Conservation (phyloP, 352 stramenopile genomes). For the Globisporangium uncinulatum region DNA sequence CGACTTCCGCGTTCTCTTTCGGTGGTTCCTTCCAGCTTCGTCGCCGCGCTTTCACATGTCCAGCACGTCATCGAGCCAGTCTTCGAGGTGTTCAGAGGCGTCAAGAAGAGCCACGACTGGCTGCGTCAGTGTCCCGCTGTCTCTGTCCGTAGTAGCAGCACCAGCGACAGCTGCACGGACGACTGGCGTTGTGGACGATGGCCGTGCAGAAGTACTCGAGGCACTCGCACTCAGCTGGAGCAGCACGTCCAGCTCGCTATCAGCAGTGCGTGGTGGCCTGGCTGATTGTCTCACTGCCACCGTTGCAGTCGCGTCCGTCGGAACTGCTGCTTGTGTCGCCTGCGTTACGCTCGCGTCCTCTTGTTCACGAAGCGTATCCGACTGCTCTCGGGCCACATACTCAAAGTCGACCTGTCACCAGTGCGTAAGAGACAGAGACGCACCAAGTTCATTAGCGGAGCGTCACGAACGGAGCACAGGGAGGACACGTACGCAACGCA, state of each 20-base stretch:
- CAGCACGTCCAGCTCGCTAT: slow-evolving; percentile 35
- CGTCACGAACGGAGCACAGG: background rate
- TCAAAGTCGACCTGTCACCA: slow-evolving; percentile 30
- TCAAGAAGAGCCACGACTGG: background rate
- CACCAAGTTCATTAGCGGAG: background rate
- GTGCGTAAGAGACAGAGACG: background rate
- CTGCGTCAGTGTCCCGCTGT: no score
- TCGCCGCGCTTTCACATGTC: slow-evolving; percentile 22
- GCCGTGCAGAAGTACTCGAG: background rate
- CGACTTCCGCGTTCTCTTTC: no score
- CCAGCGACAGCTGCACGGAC: background rate
- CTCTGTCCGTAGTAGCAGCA: background rate
- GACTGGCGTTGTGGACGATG: background rate
- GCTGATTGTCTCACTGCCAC: slow-evolving; percentile 4
- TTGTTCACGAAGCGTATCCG: slow-evolving; percentile 5
- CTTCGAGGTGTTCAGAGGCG: slow-evolving; percentile 42
- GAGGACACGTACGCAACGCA: slow-evolving; percentile 1
- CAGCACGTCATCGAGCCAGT: slow-evolving; percentile 68
- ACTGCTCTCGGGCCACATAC: slow-evolving; percentile 21
- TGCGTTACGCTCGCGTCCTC: slow-evolving; percentile 5
- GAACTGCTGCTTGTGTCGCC: background rate
- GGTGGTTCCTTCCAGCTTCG: no score
- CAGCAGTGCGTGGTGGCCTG: background rate
- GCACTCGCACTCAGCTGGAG: slow-evolving; percentile 28
- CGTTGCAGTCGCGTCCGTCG: background rate